Percentiles rank a stretch among this genome's conserved stretches.
phyloP scores from a whole-genome alignment of 805 yeast species.

The Schwanniomyces occidentalis region DNA sequence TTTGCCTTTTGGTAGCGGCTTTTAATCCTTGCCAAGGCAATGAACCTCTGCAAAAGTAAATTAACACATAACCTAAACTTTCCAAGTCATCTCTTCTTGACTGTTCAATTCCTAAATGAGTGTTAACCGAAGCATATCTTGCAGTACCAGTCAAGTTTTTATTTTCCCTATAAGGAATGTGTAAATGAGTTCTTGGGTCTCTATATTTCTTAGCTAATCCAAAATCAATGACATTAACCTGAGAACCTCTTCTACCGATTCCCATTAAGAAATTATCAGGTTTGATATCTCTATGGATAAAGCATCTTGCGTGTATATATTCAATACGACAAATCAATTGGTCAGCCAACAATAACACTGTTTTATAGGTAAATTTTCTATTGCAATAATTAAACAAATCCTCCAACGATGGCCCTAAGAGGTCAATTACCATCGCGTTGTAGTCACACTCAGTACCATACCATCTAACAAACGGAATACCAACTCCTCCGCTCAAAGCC shows the following conservation, averaged over 20 bases:
- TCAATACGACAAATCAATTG: conserved; percentile 93
- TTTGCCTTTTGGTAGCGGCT: conserved; percentile 95
- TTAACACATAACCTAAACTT: conserved; percentile 89
- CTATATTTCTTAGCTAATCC: conserved; percentile 93
- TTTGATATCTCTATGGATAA: conserved; percentile 80
- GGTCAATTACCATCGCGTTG: conserved; percentile 94
- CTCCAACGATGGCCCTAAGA: conserved; percentile 92
- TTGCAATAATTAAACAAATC: conserved; percentile 96
- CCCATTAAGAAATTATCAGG: conserved; percentile 88
- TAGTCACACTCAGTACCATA: conserved; percentile 91
- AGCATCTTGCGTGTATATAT: conserved; percentile 92
- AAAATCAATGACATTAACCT: conserved; percentile 90
- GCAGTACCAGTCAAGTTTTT: conserved; percentile 97
- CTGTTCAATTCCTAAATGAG: conserved; percentile 96
- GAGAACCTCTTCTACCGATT: conserved; percentile 91
- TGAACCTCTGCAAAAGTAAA: conserved; percentile 92
- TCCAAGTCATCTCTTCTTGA: conserved; percentile 96
- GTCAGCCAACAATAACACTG: conserved; percentile 89
- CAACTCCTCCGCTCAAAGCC: conserved; percentile 93
- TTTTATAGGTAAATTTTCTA: conserved; percentile 88
- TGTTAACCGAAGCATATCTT: conserved; percentile 90
- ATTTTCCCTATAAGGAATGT: conserved; percentile 94
- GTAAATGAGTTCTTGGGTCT: conserved; percentile 91
- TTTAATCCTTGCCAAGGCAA: conserved; percentile 98
- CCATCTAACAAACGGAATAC: conserved; percentile 96